Base-by-base conservation (phyloP, 2,329 filamentous ascomycete species). In the Truncatella angustata region DNA sequence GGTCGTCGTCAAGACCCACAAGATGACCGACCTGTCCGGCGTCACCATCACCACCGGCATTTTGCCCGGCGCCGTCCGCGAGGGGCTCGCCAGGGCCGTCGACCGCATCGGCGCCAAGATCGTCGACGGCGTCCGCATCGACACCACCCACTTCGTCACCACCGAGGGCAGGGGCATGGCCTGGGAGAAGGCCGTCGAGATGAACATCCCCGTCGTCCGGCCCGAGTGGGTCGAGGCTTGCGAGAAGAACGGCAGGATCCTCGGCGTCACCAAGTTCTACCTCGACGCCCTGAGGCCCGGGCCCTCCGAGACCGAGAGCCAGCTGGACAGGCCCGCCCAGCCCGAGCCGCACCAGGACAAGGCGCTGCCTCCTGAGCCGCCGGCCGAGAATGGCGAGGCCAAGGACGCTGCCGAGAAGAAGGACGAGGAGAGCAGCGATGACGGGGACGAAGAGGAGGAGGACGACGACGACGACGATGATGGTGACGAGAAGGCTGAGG, bases 191-290 rank as follows among this genome's bases (percentile, higher is more conserved):
- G 94, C 94, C 1, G 87, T 93, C 26, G 93, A 97, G 75, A 95
- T 92, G 83, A 99, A 97, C 70, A 96, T 99, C 50, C 94, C 94
- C 6, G 91, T 99, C 10, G 94, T 99, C 20, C 84, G 94, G 35
- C 94, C 94, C 18, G 94, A 99, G 70, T 99, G 94, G 94, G 83
- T 99, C 26, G 89, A 96, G 62, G 93, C 91, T n/a, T 99, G 94
- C 67, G 93, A 97, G 73, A 82, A 88, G 59, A 92, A 90, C 69
- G 93, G 93, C 40, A 85, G 91, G 54, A 96, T 99, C 57, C 87
- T 97, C 3, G 91, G 93, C 46, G 94, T 97, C 26, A 87, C 94
- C 61, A 92, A 92, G 61, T 99, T 97, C 73, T 99, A 99, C 70
- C 80, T 99, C 28, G 92, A 97, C 66, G 94, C 93, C 21, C 72